Base-by-base conservation (phyloP, 2,329 filamentous ascomycete genomes). In the Lachnellula occidentalis region DNA sequence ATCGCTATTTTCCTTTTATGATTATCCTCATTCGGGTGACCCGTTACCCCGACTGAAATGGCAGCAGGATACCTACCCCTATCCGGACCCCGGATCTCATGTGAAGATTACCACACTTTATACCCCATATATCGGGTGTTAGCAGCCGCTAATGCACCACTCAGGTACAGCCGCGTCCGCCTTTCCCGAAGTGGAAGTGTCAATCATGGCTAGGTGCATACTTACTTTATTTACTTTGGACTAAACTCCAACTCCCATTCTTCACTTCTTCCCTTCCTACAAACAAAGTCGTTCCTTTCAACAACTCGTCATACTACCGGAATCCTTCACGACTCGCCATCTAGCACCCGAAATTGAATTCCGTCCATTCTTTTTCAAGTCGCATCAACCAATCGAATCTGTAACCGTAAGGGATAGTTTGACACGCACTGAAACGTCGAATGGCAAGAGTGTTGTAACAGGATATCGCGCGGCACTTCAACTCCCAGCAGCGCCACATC, bases 371-470 rank as follows among this genome's bases (percentile, higher is more conserved):
- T 15, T 21, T 43, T 21, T 27, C 3, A 34, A 46, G 6, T 2
- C 6, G 11, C 43, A 22, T 31, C 43, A 17, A 5, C 43, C 21
- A 46, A 46, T 46, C 21, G 12, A 21, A 46, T 31, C 43, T 46
- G 43, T 46, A 46, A 46, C 43, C 21, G n/a, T 19, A 46, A 46
- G 43, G 43, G 43, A 15, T 24, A 49, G 36, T 48, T 51, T 51
- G 55, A 60, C 43, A 55, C 48, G 21, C 50, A 7, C 37, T 60
- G 58, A 60, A 60, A 60, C 58, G 22, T 54, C 58, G 55, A 37
- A 57, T 53, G 45, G 49, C 43, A 53, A 50, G 52, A 54, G 45
- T 36, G 27, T 45, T 57, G 58, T 61, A 56, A 48, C 56, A 60
- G 54, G 45, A 50, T 41, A 46, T 46, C n/a, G 15, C 45, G 45